phyloP scores from a whole-genome alignment of 305 asterid species.

The Fraxinus sp. region DNA sequence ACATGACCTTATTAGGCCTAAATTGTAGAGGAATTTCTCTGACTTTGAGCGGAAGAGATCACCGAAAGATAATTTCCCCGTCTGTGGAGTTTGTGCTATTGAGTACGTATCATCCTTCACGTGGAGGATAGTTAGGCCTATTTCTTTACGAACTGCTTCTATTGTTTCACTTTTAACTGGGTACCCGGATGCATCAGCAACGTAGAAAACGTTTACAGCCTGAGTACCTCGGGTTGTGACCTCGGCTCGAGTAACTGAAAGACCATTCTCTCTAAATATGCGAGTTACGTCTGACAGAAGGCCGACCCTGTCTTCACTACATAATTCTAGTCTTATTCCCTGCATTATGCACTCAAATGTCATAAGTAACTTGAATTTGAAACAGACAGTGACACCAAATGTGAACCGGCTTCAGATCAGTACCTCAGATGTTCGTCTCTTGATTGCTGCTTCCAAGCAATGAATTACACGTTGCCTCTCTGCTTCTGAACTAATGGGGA shows the following conservation, averaged over 20 bases:
- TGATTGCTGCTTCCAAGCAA: conserved; percentile 88
- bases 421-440: conserved; percentile 77
- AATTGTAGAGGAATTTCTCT: conserved; percentile 66
- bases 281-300: conserved; percentile 83
- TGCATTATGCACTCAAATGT: conserved; percentile 23
- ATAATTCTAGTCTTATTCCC: conserved; percentile 80
- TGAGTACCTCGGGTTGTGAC: conserved; percentile 67
- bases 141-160: conserved; percentile 71
- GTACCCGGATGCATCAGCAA: conserved; percentile 65
- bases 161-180: conserved; percentile 59
- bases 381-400: neutral
- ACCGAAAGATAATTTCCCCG: conserved; percentile 55
- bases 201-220: conserved; percentile 72
- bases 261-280: conserved; percentile 83
- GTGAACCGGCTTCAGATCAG: neutral
- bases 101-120: conserved; percentile 65
- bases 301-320: conserved; percentile 74
- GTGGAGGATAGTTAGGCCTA: conserved; percentile 54
- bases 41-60: conserved; percentile 65
- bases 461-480: conserved; percentile 75
- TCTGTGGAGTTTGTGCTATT: conserved; percentile 40
- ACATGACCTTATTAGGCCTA: conserved; percentile 69
- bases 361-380: neutral
- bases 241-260: conserved; percentile 78
- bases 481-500: conserved; percentile 69